Base-by-base conservation (phyloP, 257 asterid genomes). In the Penstemon barbatus region DNA sequence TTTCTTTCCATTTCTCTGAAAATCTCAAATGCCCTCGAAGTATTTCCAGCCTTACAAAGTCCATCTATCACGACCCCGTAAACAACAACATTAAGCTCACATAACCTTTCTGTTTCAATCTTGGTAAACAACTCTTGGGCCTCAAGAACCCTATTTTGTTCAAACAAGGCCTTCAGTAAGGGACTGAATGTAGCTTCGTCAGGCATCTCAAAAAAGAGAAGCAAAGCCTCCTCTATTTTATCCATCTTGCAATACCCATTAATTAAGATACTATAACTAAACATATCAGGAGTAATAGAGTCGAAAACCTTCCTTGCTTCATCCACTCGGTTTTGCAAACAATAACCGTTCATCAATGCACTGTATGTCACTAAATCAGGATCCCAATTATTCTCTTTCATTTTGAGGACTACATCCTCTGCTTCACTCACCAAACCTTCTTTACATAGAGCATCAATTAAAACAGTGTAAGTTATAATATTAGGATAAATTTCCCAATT, bases 231-330 rank as follows among this genome's bases (percentile, higher is more conserved):
- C 5, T 73, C 79, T 9, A 59, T 19, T 55, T 63, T 73, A 71
- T 13, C 61, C 56, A 61, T 56, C 63, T 15, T 80, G 57, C 52
- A 71, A 57, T 79, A 73, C 56, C 84, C 81, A 38, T 76, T 63
- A 8, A 73, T 59, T 46, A 79, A 54, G 15, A 57, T 79, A 41
- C 18, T 64, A 43, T 68, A 79, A 44, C 78, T 52, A 18, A 58
- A 8, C 4, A 63, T 64, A 13, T 12, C 3, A 42, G n/a, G 66
- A 56, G 44, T 39, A 77, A 79, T 68, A 6, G 57, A 38, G 11
- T 66, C 72, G 33, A 76, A 73, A 18, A 73, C 40, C 39, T 38
- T 43, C 55, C 74, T 59, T 8, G 71, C 71, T 41, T 67, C 44
- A 13, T 55, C 42, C 0, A 53, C 9, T 45, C 64, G 63, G 51